These are phyloP conservation scores for Pyrenophora graminea DNA, from an alignment of 2,329 filamentous ascomycete genomes.

Conservation along the genomic window DNA sequence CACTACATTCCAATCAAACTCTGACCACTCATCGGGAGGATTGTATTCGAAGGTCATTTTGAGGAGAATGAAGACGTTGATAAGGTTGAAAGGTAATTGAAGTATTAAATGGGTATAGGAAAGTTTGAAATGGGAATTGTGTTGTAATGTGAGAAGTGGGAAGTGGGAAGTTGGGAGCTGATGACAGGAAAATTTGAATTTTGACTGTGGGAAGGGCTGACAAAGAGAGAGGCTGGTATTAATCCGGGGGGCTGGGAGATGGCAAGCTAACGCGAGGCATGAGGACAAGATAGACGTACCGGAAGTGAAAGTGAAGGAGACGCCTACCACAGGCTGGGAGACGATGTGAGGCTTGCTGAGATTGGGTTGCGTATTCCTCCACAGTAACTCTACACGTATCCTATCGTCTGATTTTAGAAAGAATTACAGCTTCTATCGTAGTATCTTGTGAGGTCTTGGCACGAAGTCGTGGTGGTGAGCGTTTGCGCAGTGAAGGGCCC, in stretches of 20 bases:
- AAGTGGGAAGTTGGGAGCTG: slow-evolving; percentile 1
- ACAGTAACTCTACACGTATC: too few species aligned
- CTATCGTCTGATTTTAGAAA: too few species aligned
- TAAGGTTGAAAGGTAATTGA: neutral
- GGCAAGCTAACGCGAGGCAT: neutral
- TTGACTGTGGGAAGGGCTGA: neutral
- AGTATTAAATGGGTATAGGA: neutral
- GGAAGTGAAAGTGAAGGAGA: slow-evolving; percentile 16
- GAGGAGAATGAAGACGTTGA: neutral
- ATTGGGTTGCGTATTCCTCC: neutral
- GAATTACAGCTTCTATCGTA: neutral
- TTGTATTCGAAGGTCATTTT: neutral
- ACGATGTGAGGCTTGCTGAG: neutral
- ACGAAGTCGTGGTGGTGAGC: slow-evolving; percentile 7
- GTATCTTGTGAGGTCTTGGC: slow-evolving; percentile 7
- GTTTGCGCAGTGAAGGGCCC: slow-evolving; percentile 11
- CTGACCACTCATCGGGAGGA: neutral
- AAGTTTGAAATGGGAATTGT: neutral
- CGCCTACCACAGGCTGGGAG: neutral
- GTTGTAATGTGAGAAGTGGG: neutral
- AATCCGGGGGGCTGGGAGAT: slow-evolving; percentile 10
- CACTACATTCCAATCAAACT: slow-evolving; percentile 14
- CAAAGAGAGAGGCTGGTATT: neutral
- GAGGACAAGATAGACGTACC: slow-evolving; percentile 16
- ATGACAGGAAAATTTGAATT: neutral